These are phyloP conservation scores for Sordariomycetes sp. DNA, from an alignment of 2,329 filamentous ascomycete genomes.

Conservation along the genomic window DNA sequence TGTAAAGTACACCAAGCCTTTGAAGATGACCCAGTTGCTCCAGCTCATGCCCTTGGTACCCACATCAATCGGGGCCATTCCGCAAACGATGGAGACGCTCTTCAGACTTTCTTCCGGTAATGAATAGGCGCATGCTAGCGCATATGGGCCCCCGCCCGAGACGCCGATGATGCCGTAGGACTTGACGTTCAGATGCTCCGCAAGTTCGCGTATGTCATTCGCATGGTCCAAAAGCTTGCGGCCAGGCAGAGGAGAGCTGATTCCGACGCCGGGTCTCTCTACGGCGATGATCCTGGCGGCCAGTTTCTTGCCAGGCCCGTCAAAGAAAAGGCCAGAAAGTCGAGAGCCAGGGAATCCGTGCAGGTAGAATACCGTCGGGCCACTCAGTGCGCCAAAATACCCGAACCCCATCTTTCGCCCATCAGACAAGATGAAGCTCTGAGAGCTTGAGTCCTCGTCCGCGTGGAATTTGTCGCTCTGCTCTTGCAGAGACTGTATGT, in stretches of 20 bases:
- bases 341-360: slow-evolving; percentile 4
- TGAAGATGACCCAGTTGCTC: slow-evolving; percentile 3
- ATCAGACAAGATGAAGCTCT: slow-evolving; percentile 1
- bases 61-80: slow-evolving; percentile 11
- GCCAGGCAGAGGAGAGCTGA: slow-evolving; percentile 2
- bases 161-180: slow-evolving; percentile 10
- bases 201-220: slow-evolving; percentile 4
- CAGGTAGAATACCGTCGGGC: slow-evolving; percentile 2
- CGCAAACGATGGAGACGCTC: slow-evolving; percentile 10
- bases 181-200: slow-evolving; percentile 6
- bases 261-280: slow-evolving; percentile 2
- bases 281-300: slow-evolving; percentile 3
- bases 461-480: too few species aligned
- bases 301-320: neutral
- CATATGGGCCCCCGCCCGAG: slow-evolving; percentile 13
- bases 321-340: slow-evolving; percentile 2
- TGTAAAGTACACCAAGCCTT: neutral
- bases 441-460: neutral
- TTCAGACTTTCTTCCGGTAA: slow-evolving; percentile 8
- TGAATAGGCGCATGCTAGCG: slow-evolving; percentile 10
- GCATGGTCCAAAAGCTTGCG: slow-evolving; percentile 1
- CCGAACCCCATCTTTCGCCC: slow-evolving; percentile 1
- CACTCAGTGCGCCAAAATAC: slow-evolving; percentile 2
- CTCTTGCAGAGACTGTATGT: too few species aligned
- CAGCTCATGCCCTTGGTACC: slow-evolving; percentile 9